Evolutionary conservation across 2,329 filamentous ascomycete genomes (phyloP).

Genomic region (Botrytis paeoniae): DNA sequence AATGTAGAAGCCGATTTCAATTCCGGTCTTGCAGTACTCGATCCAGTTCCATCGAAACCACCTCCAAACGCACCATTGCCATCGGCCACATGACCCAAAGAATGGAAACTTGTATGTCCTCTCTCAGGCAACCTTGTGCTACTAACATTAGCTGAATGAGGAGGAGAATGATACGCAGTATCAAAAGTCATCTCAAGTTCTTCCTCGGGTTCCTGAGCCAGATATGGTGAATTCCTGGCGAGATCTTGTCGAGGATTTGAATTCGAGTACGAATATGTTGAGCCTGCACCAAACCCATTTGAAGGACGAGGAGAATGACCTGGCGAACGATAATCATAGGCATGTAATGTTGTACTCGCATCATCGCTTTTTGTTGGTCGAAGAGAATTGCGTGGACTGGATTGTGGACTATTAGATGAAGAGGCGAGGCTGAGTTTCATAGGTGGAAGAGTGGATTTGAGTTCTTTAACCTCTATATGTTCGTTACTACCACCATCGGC

Average conservation of each 20-base stretch:
- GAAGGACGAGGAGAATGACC: constrained; percentile 24
- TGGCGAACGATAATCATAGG: constrained; percentile 21
- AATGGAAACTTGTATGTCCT: constrained; percentile 1
- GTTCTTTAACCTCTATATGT: constrained; percentile 65
- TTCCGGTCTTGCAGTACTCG: constrained; percentile 39
- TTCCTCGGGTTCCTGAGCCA: constrained; percentile 37
- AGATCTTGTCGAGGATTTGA: constrained; percentile 13
- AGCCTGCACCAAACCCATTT: constrained; percentile 8
- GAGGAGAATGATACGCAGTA: constrained; percentile 46
- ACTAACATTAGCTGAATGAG: constrained; percentile 25
- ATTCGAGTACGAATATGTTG: constrained; percentile 14
- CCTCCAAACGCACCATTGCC: not conserved
- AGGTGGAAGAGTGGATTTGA: constrained; percentile 83
- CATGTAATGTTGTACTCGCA: constrained; percentile 35
- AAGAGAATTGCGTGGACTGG: constrained; percentile 34
- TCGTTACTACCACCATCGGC: constrained; percentile 25
- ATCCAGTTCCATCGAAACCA: constrained; percentile 20
- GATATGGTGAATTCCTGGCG: constrained; percentile 13
- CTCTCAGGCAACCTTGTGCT: constrained; percentile 4
- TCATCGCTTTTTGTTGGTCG: constrained; percentile 50
- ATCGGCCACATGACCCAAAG: not conserved
- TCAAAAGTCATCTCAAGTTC: constrained; percentile 72
- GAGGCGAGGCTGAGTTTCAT: constrained; percentile 69
- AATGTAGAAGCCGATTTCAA: constrained; percentile 47
- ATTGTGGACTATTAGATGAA: constrained; percentile 2